These are phyloP conservation scores for Lithohypha guttulata DNA, from an alignment of 2,329 filamentous ascomycete species.

Conservation along the genomic window DNA sequence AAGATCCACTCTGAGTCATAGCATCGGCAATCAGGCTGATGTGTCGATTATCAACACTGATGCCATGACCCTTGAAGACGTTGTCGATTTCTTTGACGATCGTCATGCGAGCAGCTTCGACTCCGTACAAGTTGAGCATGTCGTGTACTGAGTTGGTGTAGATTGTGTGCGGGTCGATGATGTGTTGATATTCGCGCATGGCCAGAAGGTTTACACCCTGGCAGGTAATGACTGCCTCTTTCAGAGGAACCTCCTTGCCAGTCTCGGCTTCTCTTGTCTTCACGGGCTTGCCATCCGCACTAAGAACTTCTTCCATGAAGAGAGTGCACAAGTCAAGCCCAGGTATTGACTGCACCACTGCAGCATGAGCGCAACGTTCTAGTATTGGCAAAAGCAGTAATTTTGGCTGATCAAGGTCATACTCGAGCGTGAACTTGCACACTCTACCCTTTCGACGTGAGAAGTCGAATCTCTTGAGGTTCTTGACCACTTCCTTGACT, in stretches of 20 bases:
- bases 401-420: conserved; percentile 70
- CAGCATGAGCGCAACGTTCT: conserved; percentile 64
- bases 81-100: conserved; percentile 77
- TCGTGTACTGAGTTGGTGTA: conserved; percentile 88
- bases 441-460: conserved; percentile 62
- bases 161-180: conserved; percentile 75
- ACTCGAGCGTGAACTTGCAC: conserved; percentile 75
- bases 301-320: conserved; percentile 48
- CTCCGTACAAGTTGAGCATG: conserved; percentile 76
- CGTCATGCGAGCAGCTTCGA: conserved; percentile 78
- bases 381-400: conserved; percentile 86
- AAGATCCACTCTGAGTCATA: conserved; percentile 90
- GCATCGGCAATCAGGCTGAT: conserved; percentile 91
- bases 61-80: conserved; percentile 85
- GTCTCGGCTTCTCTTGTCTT: conserved; percentile 38
- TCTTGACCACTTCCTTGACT: conserved; percentile 51
- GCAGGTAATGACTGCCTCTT: conserved; percentile 42
- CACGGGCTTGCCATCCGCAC: conserved; percentile 38
- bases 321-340: conserved; percentile 63
- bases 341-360: conserved; percentile 77
- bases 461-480: conserved; percentile 68
- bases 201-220: conserved; percentile 79
- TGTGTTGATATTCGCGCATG: conserved; percentile 78
- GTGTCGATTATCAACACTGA: conserved; percentile 82
- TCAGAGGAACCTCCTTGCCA: conserved; percentile 41